Evolutionary conservation across 2,329 filamentous ascomycete species (phyloP), one percentile per base, ranked within the genome.

Genomic region (Tolypocladium guangdongense): DNA sequence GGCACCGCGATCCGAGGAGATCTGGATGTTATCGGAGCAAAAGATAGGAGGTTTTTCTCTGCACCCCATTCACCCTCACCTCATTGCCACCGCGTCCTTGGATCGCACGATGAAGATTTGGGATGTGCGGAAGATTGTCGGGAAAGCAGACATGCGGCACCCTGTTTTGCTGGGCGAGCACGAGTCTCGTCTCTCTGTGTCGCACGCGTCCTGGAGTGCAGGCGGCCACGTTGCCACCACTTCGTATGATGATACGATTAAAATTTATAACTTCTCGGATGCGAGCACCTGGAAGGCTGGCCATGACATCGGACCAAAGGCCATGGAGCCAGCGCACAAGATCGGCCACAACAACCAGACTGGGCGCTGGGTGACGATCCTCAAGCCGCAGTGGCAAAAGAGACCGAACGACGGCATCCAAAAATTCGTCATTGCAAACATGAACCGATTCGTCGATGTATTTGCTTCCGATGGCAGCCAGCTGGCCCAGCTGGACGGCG

Each of bases 371-470:
- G 90, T 96, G 0, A 95, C 90, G 0, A 96, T 81, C 36, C 68
- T 77, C 65, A 95, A 78, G 78, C 93, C 67, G 0, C 90, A 96
- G 62, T 99, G 93, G 93, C 93, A 99, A 68, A 75, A 81, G 35
- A 78, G 81, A 47, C 92, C 93, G 0, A 73, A 78, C 36, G 89
- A 93, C 55, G 84, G 85, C 8, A 83, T 95, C 6, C 86, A 95
- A 58, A 90, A 92, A 56, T 90, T 99, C 62, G 88, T 83, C 27
- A 92, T 99, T 54, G 93, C 89, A 1, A 99, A 97, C 61, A 97
- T 97, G 93, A 96, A 95, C 65, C 83, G 93, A 1, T 97, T 96
- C 62, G 89, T 97, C 1, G 93, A 99, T 64, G 80, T 99, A 0
- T 99, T 87, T 66, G 87, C 86, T 0, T 78, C 83, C 0, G 81